Evolutionary conservation across 768 basidiomycete species (phyloP).

Genomic region (Lactarius quietus): DNA sequence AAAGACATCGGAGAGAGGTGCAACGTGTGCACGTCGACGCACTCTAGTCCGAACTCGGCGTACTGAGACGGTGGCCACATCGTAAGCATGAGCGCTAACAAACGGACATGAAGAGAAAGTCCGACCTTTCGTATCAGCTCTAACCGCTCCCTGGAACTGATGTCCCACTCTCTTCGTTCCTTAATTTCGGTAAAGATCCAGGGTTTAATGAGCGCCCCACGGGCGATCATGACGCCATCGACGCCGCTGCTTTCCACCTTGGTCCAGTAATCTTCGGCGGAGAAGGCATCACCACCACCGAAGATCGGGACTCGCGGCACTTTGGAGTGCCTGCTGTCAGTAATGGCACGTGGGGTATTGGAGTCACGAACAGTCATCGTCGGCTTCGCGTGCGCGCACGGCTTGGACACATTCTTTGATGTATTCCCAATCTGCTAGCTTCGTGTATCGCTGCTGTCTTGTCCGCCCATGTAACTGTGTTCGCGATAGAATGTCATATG

Average conservation of each 20-base stretch:
- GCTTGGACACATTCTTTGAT: constrained; percentile 83
- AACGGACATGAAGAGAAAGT: neutral
- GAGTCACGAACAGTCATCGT: constrained; percentile 57
- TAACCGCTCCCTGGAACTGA: constrained; percentile 77
- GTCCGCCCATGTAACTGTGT: constrained; percentile 91
- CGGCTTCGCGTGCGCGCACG: constrained; percentile 65
- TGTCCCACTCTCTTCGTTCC: constrained; percentile 91
- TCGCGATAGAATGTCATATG: neutral
- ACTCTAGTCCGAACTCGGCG: constrained; percentile 83
- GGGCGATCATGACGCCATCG: constrained; percentile 92
- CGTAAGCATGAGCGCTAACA: neutral
- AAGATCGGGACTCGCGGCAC: constrained; percentile 90
- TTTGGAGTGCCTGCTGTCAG: constrained; percentile 31
- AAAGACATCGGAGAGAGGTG: neutral
- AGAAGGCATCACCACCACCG: constrained; percentile 95
- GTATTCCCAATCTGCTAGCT: constrained; percentile 92
- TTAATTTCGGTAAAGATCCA: constrained; percentile 97
- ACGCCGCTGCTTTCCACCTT: constrained; percentile 77
- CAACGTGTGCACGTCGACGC: constrained; percentile 27
- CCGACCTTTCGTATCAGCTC: constrained; percentile 70
- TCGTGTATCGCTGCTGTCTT: constrained; percentile 90
- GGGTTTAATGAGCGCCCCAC: constrained; percentile 94
- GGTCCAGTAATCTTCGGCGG: constrained; percentile 76
- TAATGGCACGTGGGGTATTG: neutral
- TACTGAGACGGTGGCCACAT: constrained; percentile 45